These are phyloP conservation scores for Pichia thaimueangensis DNA, from an alignment of 805 yeast genomes.

Conservation along the genomic window DNA sequence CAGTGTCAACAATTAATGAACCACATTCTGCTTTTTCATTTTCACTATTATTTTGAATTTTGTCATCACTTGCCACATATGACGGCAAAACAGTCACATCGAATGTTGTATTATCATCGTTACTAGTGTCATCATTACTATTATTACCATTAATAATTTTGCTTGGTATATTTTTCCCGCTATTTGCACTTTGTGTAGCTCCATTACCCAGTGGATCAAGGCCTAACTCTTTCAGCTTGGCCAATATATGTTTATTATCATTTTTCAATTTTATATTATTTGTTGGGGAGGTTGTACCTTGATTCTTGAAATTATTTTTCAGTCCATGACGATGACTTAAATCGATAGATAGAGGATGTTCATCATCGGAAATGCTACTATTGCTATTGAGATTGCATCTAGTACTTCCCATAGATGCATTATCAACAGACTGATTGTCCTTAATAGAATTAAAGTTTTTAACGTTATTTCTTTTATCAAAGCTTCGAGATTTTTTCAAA, in stretches of 20 bases:
- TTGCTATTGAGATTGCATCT: neutral
- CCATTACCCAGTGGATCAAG: neutral
- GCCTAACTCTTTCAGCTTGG: conserved; percentile 3
- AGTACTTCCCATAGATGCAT: neutral
- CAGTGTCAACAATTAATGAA: too few relatives aligned
- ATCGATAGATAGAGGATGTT: neutral
- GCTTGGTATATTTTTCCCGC: neutral
- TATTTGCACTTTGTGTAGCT: too few relatives aligned
- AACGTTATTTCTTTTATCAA: conserved; percentile 14
- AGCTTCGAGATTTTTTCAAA: conserved; percentile 23
- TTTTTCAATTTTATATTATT: neutral
- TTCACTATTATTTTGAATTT: too few relatives aligned
- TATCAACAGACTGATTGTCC: neutral
- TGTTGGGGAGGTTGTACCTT: neutral
- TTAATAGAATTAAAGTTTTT: neutral
- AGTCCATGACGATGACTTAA: neutral
- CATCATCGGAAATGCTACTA: neutral
- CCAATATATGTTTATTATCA: conserved; percentile 1
- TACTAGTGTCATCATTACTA: too few relatives aligned
- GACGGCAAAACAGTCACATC: too few relatives aligned
- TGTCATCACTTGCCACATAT: too few relatives aligned
- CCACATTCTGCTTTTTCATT: too few relatives aligned
- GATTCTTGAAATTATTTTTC: conserved; percentile 1
- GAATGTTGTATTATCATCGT: conserved; percentile 15
- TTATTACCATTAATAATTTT: conserved; percentile 1